Base-by-base conservation (phyloP, 2,329 filamentous ascomycete species). In the Periconia macrospinosa region DNA sequence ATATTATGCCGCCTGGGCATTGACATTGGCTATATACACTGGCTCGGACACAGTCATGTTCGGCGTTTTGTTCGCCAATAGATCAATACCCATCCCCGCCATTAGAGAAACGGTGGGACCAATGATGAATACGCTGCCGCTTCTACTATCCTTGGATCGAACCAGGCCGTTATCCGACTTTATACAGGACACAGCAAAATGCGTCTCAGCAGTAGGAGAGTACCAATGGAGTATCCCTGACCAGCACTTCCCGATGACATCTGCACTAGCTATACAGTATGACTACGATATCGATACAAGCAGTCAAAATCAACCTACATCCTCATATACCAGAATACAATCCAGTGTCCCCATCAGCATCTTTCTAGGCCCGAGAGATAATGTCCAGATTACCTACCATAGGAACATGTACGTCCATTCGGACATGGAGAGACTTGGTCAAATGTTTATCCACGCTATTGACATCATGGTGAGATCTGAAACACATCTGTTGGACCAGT, bases 1-100 rank as follows among this genome's bases (percentile, higher is more conserved):
- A 14, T 68, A 69, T 30, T 59, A 70, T 44, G 70, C 70, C 3
- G 75, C 73, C 0, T 79, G 76, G 76, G 72, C 65, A 0, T 35
- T 78, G 2, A 48, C 61, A 6, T 48, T 78, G 1, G 60, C 63
- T 1, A 47, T 47, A 14, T 76, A 71, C 45, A 59, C 60, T 6
- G 67, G 69, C 44, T 68, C 69, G 0, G 59, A 73, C 27, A 51
- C 56, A 14, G 62, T 78, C 9, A 57, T 61, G 2, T 72, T 76
- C 53, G 76, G 76, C 1, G 54, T 59, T 9, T 68, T 73, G 1
- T 47, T 78, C 2, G 69, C 67, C 0, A 74, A 75, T 9, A 67
- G 76, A 9, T 68, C 60, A 30, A 50, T 75, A 2, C 70, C 71
- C 1, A 35, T 77, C 1, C 15, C 49, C 1, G 68, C 67, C 5